These are phyloP conservation scores for Solanum corneliomulleri DNA, from an alignment of 257 asterid genomes.

Conservation along the genomic window DNA sequence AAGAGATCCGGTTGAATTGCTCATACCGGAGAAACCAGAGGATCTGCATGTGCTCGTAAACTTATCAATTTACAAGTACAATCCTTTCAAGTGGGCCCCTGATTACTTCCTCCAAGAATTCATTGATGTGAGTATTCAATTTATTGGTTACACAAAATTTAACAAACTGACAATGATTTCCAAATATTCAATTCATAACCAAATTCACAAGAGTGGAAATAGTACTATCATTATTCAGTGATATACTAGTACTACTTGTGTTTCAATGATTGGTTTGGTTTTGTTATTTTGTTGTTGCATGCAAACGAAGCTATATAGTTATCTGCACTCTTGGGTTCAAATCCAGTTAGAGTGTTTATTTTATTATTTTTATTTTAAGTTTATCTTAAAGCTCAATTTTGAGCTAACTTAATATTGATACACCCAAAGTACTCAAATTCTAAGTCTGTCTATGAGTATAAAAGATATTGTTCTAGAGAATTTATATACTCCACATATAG, in stretches of 20 bases:
- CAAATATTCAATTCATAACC: background rate
- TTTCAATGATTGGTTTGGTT: background rate
- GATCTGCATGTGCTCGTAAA: constrained; percentile 36
- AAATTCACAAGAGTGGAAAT: background rate
- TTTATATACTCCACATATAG: background rate
- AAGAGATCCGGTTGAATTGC: constrained; percentile 26
- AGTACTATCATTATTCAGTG: background rate
- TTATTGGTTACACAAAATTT: too few relatives aligned
- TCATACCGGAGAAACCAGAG: constrained; percentile 39
- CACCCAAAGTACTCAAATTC: background rate
- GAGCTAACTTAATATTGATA: background rate
- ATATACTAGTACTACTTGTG: background rate
- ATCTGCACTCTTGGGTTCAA: background rate
- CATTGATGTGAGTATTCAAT: constrained; percentile 25
- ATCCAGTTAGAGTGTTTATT: background rate
- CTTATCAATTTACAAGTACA: constrained; percentile 24
- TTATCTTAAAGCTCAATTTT: background rate
- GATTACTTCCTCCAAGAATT: constrained; percentile 33
- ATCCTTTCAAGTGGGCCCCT: constrained; percentile 39
- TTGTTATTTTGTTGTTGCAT: background rate
- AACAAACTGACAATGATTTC: background rate
- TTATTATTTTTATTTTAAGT: too few relatives aligned
- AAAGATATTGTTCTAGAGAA: background rate
- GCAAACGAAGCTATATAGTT: background rate
- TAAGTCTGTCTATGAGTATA: fast-evolving